Percentiles rank a stretch among this genome's conserved stretches.
phyloP scores from a whole-genome alignment of 768 basidiomycete genomes.

The Boletus huronensis region DNA sequence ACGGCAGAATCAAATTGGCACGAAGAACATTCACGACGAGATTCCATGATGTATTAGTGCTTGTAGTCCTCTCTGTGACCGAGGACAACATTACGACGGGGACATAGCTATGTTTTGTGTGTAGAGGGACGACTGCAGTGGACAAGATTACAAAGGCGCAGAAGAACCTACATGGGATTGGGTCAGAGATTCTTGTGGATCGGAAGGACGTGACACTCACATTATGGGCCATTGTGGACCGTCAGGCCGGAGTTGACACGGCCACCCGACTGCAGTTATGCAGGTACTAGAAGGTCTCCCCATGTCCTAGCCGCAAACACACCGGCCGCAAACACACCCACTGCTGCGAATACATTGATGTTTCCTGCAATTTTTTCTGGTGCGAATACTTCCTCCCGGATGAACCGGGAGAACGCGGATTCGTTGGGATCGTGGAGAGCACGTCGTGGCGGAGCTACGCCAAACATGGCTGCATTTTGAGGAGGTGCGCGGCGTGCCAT shows the following conservation, averaged over 20 bases:
- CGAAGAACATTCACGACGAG: constrained; percentile 12
- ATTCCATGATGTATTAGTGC: constrained; percentile 13
- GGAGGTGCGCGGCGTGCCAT: constrained; percentile 74
- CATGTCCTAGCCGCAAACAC: constrained; percentile 70
- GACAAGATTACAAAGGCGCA: constrained; percentile 1
- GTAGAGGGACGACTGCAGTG: constrained; percentile 2
- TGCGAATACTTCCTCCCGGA: constrained; percentile 63
- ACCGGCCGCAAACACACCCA: constrained; percentile 66
- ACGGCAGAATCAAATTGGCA: constrained; percentile 4
- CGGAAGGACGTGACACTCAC: constrained; percentile 2
- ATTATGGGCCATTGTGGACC: background rate
- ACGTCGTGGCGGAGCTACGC: constrained; percentile 39
- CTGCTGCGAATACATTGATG: constrained; percentile 61
- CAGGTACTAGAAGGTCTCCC: constrained; percentile 75
- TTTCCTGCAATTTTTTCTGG: constrained; percentile 77
- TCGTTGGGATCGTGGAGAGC: constrained; percentile 56
- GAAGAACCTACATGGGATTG: background rate
- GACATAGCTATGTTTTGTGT: constrained; percentile 20
- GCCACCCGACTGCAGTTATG: constrained; percentile 28
- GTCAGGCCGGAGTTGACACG: background rate
- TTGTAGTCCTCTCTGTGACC: constrained; percentile 15
- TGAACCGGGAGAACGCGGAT: constrained; percentile 51
- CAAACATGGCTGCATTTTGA: constrained; percentile 51
- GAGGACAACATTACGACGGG: constrained; percentile 18
- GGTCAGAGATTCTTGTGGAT: background rate